phyloP scores from a whole-genome alignment of 192 early-diverging fungal genomes.

The Coemansia sp. region DNA sequence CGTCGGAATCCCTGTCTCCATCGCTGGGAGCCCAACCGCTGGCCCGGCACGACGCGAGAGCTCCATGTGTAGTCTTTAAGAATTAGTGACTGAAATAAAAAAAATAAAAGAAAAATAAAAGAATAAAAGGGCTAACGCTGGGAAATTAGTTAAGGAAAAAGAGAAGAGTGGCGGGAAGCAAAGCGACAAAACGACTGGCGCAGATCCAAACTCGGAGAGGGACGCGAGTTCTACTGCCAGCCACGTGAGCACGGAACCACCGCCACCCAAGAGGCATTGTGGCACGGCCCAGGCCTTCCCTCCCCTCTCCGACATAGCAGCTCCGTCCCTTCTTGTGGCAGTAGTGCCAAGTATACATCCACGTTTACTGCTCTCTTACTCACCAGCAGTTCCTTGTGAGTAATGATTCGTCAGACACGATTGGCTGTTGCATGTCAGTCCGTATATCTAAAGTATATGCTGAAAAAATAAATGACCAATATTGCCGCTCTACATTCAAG shows the following conservation, averaged over 20 bases:
- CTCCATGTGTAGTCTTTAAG: constrained; percentile 29
- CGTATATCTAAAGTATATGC: background rate
- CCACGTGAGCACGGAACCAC: constrained; percentile 13
- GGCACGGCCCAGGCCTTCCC: background rate
- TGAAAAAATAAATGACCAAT: background rate
- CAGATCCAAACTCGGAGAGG: background rate
- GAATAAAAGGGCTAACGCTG: background rate
- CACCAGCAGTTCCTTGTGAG: background rate
- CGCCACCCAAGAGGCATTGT: background rate
- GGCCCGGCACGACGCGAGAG: constrained; percentile 38
- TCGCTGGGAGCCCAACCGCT: constrained; percentile 22
- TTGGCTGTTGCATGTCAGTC: background rate
- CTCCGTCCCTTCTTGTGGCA: background rate
- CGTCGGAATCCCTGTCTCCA: constrained; percentile 48
- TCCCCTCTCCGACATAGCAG: background rate
- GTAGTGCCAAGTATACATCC: constrained; percentile 1
- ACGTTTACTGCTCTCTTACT: background rate
- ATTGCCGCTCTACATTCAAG: background rate
- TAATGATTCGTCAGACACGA: background rate
- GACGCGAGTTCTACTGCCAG: constrained; percentile 8
- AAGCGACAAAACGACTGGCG: background rate
- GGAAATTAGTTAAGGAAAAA: background rate
- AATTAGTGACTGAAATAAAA: background rate
- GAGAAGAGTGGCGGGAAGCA: background rate
- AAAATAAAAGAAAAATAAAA: background rate